Conservation (phyloP, 345 rosid genomes). For the Microthlaspi erraticum region DNA sequence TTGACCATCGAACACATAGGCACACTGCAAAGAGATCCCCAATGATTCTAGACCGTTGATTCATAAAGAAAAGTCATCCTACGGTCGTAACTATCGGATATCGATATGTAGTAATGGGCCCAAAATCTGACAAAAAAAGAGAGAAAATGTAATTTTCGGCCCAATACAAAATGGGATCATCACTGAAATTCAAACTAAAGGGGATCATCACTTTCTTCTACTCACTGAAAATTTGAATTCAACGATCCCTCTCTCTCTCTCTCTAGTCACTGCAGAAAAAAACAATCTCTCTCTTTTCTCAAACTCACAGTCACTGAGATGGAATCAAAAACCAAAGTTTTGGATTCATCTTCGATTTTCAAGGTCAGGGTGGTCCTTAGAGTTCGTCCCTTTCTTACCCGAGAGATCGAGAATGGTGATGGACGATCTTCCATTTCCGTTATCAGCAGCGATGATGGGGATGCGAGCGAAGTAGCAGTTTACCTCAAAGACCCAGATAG, state of each 20-base stretch:
- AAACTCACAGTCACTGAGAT: neutral
- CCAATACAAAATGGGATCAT: too few species aligned
- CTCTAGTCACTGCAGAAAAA: neutral
- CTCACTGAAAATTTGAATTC: neutral
- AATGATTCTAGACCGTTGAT: too few species aligned
- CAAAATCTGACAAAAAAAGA: too few species aligned
- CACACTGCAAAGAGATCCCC: too few species aligned
- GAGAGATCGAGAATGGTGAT: conserved; percentile 49
- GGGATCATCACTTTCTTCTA: neutral
- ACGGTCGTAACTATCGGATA: too few species aligned
- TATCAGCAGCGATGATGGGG: conserved; percentile 41
- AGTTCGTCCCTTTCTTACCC: conserved; percentile 75
- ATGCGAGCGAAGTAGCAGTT: conserved; percentile 62
- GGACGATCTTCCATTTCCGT: conserved; percentile 57
- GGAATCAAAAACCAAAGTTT: conserved; percentile 35
- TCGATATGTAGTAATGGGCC: too few species aligned
- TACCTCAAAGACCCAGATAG: conserved; percentile 68
- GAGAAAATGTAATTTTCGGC: neutral
- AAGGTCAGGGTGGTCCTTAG: conserved; percentile 68
- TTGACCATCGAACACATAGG: too few species aligned
- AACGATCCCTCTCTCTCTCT: neutral
- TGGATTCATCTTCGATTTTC: conserved; percentile 42
- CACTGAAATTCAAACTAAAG: neutral
- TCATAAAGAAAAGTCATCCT: too few species aligned
- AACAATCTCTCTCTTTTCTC: neutral